Conservation (phyloP, 129 eudicot species). For the Erigeron canadensis region DNA sequence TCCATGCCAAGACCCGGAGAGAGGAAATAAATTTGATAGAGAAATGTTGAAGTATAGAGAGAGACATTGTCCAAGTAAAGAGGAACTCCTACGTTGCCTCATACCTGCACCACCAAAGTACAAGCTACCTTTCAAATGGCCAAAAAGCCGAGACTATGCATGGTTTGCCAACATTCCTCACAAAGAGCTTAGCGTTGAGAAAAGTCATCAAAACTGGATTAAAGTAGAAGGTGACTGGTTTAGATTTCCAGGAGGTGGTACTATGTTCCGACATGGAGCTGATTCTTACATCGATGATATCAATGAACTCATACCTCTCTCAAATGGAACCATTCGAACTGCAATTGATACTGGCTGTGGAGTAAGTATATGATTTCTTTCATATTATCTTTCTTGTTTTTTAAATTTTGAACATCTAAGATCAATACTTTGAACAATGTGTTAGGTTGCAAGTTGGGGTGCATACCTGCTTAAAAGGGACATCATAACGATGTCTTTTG, state of each 20-base stretch:
- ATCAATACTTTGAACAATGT: not conserved
- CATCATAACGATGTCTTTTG: constrained; percentile 91
- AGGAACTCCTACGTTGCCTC: constrained; percentile 68
- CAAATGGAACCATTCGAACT: constrained; percentile 73
- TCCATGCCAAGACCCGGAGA: constrained; percentile 67
- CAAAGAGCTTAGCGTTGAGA: constrained; percentile 93
- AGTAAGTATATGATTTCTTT: constrained; percentile 44
- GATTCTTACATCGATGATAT: constrained; percentile 95
- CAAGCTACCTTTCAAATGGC: constrained; percentile 92
- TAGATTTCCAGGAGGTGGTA: constrained; percentile 95
- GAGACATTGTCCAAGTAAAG: constrained; percentile 81
- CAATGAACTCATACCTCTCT: constrained; percentile 69
- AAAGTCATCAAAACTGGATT: constrained; percentile 90
- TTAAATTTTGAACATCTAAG: not conserved
- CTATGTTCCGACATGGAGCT: constrained; percentile 95
- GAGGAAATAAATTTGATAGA: constrained; percentile 76
- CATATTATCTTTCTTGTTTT: not conserved
- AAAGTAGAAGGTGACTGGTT: constrained; percentile 92
- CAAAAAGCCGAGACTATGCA: constrained; percentile 83
- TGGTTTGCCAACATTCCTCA: constrained; percentile 95
- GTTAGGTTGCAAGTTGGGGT: constrained; percentile 97
- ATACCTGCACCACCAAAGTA: constrained; percentile 93
- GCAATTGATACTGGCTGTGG: constrained; percentile 99
- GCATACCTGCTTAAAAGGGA: constrained; percentile 89
- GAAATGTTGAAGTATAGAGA: constrained; percentile 82